Evolutionary conservation across 2,329 filamentous ascomycete genomes (phyloP), one percentile per base, ranked within the genome.

Genomic region (Sarocladium brachiariae): DNA sequence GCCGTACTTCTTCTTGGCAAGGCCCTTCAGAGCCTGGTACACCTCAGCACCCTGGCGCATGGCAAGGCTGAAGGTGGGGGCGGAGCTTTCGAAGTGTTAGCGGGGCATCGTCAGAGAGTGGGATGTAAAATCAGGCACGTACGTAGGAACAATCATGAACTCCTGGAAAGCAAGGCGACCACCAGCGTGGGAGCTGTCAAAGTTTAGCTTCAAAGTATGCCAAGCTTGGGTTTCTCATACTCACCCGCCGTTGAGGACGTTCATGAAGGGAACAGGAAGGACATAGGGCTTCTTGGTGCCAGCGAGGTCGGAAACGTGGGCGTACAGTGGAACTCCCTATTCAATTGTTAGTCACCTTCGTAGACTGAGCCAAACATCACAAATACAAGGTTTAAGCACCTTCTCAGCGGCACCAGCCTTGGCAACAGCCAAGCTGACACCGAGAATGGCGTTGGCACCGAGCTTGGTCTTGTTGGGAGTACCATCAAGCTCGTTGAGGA

Each of bases 1-100:
- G 69, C 93, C 93, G 72, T 99, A 99, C 82, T 89, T 93, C 88
- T 96, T 93, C 88, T 97, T 97, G 71, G 93, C 91, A 56, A 97
- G 83, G 64, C 80, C 65, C 87, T 99, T 99, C 65, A 99, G 87
- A 75, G 88, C 87, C 75, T 97, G 92, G 86, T 99, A 99, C 65
- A 96, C 90, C 77, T 99, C 93, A 63, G 92, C 76, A 72, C 93
- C 93, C 76, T 95, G 89, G 71, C 92, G 91, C 76, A 99, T 85
- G 68, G 86, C 93, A 81, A 99, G 93, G 62, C 85, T 83, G 84
- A 99, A 99, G 56, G 87, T 85, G 55, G 90, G 86, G 60, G 93
- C 93, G 56, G 83, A 78, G 61, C 86, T 45, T 35, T 19, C 27
- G 14, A 24, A 57, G 27, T 61, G 55, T 46, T 23, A 52, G 31